Base-by-base conservation (phyloP, 2,329 filamentous ascomycete species). In the Didymellaceae sp. region DNA sequence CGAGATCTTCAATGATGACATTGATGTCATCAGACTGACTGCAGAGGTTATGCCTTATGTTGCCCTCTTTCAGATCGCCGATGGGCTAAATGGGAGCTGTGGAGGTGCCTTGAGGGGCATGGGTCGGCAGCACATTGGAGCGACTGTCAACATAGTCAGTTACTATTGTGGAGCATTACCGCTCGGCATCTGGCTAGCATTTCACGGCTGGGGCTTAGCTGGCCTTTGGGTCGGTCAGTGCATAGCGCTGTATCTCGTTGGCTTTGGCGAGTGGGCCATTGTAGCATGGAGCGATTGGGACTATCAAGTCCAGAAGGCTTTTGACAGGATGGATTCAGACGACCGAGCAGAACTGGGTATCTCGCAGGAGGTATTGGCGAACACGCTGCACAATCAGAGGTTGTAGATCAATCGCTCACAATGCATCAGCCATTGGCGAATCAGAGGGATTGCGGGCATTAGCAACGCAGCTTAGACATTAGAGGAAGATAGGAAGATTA, bases 21-120 rank as follows among this genome's bases (percentile, higher is more conserved):
- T 82, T 16, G 74, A 80, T 0, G 91, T 96, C 0, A 80, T 95
- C 33, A 76, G 70, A 7, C 82, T 96, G 0, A 92, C 91, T 0
- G 84, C 87, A 0, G 77, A 86, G 13, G 88, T 96, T 20, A 86
- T 96, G 78, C 91, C 91, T 0, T 93, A 86, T 62, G 91, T 96
- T 1, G 91, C 91, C 0, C 77, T 96, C 2, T 96, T 96, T 73
- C 91, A 96, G 75, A 92, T 96, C 52, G 90, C 91, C 0, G 91
- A 96, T 68, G 91, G 91, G 0, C 75, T 96, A 25, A 94, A 94
- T 63, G 90, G 91, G 1, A 89, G 85, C 52, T 96, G 91, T 66
- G 91, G 91, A 1, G 91, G 91, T 1, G 85, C 86, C 16, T 75
- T 96, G 11, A 77, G 91, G 57, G 91, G 91, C 0, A 94, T 93